phyloP scores from a whole-genome alignment of 73 alveolate species.

The Breviolum minutum region DNA sequence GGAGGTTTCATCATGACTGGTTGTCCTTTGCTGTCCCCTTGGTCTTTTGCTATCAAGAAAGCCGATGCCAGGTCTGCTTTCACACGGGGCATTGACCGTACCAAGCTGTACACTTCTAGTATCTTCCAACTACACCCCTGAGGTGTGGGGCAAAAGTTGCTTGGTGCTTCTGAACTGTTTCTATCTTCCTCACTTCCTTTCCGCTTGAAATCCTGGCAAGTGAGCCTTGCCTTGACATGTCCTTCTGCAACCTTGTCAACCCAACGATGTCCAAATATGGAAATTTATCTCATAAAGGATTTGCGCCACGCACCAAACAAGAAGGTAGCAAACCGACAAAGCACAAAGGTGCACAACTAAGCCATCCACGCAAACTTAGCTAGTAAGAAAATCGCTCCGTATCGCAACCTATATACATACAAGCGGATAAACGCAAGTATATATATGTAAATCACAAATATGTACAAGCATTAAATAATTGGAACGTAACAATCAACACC shows the following conservation, averaged over 20 bases:
- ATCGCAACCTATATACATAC: too few relatives aligned
- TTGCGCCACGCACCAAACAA: too few relatives aligned
- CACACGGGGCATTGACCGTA: neutral
- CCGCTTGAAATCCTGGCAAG: slow-evolving; percentile 42
- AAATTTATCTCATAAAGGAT: too few relatives aligned
- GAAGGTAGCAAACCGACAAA: too few relatives aligned
- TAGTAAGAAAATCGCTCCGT: too few relatives aligned
- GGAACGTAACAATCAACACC: too few relatives aligned
- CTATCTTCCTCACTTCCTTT: neutral
- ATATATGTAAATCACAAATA: too few relatives aligned
- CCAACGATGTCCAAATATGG: slow-evolving; percentile 1
- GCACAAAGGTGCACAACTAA: too few relatives aligned
- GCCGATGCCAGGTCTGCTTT: slow-evolving; percentile 39
- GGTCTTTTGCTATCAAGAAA: slow-evolving; percentile 20
- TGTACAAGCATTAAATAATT: too few relatives aligned
- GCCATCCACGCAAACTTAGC: too few relatives aligned
- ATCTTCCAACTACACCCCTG: neutral
- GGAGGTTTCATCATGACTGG: slow-evolving; percentile 45
- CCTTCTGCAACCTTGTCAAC: slow-evolving; percentile 39
- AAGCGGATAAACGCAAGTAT: too few relatives aligned
- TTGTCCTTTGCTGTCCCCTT: slow-evolving; percentile 24
- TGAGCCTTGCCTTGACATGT: neutral
- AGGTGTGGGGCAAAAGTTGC: slow-evolving; percentile 40
- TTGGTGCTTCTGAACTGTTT: slow-evolving; percentile 15
- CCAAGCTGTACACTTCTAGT: neutral